A percentile compares a stretch with the other conserved stretches of the same genome.
phyloP scores from a whole-genome alignment of 805 yeast species.

The Gaillardinia entomophila region DNA sequence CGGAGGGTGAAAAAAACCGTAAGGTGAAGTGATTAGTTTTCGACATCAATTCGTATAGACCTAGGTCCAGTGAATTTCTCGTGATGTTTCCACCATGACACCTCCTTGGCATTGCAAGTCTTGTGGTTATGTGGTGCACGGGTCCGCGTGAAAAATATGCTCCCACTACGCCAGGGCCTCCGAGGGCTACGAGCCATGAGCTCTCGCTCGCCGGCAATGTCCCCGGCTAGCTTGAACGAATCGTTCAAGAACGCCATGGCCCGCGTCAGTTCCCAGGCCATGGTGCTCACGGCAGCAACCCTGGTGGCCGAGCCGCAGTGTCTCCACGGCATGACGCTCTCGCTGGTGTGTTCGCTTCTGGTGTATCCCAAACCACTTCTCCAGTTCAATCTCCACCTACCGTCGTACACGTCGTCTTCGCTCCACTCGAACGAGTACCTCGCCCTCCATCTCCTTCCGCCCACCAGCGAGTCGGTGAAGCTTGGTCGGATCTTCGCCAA shows the following conservation, averaged over 20 bases:
- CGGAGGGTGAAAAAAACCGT: too few species aligned
- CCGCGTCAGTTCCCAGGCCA: constrained; percentile 35
- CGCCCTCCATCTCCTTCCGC: constrained; percentile 74
- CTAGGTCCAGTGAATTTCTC: too few species aligned
- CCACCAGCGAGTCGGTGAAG: constrained; percentile 46
- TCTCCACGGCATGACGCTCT: constrained; percentile 74
- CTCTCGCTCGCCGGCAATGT: too few species aligned
- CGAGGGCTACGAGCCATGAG: too few species aligned
- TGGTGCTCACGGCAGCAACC: constrained; percentile 36
- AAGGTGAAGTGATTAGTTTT: too few species aligned
- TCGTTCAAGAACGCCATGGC: constrained; percentile 30
- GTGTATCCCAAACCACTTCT: constrained; percentile 71
- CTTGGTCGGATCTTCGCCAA: constrained; percentile 62
- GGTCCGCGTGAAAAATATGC: too few species aligned
- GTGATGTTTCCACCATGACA: too few species aligned
- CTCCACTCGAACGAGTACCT: constrained; percentile 53
- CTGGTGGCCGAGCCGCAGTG: neutral
- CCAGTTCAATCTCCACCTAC: constrained; percentile 82
- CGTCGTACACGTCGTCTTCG: constrained; percentile 70
- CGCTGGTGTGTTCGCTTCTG: constrained; percentile 80
- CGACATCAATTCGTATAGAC: too few species aligned
- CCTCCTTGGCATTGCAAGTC: too few species aligned
- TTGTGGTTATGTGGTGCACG: too few species aligned
- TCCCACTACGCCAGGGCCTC: too few species aligned
- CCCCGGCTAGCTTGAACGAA: constrained; percentile 2